Percentiles rank a stretch among this genome's conserved stretches.
phyloP scores from a whole-genome alignment of 2,329 filamentous ascomycete species.

The Exophiala lecanii-corni region DNA sequence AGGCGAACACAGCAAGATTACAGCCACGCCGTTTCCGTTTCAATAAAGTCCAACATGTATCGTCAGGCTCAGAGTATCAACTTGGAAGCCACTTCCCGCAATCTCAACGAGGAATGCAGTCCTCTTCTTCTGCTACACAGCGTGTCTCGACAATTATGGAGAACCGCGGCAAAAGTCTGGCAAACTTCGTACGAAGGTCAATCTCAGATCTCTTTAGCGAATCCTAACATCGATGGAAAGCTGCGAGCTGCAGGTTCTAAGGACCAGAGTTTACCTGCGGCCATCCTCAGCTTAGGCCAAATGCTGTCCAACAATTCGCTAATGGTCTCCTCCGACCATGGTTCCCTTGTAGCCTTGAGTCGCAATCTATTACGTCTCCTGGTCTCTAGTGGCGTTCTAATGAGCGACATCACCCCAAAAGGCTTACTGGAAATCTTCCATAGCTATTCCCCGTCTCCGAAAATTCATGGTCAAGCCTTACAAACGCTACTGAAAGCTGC shows the following conservation, averaged over 20 bases:
- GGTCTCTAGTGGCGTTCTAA: constrained; percentile 15
- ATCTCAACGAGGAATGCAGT: constrained; percentile 30
- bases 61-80: constrained; percentile 37
- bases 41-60: constrained; percentile 15
- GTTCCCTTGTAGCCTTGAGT: constrained; percentile 7
- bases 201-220: constrained; percentile 19
- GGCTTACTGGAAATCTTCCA: constrained; percentile 20
- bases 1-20: constrained; percentile 43
- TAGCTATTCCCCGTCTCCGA: neutral
- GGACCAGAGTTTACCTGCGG: constrained; percentile 14
- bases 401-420: constrained; percentile 18
- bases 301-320: constrained; percentile 4
- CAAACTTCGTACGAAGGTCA: constrained; percentile 19
- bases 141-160: constrained; percentile 33
- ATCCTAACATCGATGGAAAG: constrained; percentile 9
- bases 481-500: constrained; percentile 31
- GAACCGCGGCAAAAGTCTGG: constrained; percentile 31
- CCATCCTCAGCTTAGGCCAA: constrained; percentile 11
- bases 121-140: constrained; percentile 31
- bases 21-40: constrained; percentile 30
- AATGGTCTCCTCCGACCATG: constrained; percentile 10
- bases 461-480: constrained; percentile 23
- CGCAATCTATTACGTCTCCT: constrained; percentile 10
- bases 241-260: constrained; percentile 9
- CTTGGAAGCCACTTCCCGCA: constrained; percentile 33